Base-by-base conservation (phyloP, 345 rosid genomes). In the Carallia pectinifolia region DNA sequence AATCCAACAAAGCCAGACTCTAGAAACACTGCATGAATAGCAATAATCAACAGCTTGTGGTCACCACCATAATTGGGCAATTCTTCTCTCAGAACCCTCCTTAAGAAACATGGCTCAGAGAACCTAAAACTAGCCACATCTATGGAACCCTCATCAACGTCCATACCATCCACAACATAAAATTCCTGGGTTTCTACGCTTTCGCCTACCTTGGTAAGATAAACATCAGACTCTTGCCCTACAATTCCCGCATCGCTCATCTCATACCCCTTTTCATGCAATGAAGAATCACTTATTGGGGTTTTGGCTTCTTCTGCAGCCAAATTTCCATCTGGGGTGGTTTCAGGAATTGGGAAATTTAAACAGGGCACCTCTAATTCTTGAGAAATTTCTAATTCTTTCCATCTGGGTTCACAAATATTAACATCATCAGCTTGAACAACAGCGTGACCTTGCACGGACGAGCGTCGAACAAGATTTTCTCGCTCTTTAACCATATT, bases 1-100 rank as follows among this genome's bases (percentile, higher is more conserved):
- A 80, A 67, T 13, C 85, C 81, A 17, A 85, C 80, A 62, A 89
- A 91, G 15, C 94, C 92, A n/a, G 90, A 86, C 52, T 93, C 91
- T 47, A 87, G 66, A 58, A 93, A 77, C 36, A 91, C 88, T 0
- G 96, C 91, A 36, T 89, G 97, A 69, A 89, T 81, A 3, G 95
- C 88, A 47, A 82, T 17, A 52, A 80, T 83, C 53, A 89, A 59
- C 15, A 74, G 81, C 77, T 81, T 81, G 39, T 74, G 81, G 36
- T 77, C 76, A 48, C 76, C 62, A 23, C 78, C 69, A n/a, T 63
- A 74, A 58, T 76, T 79, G 53, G 77, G 84, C 65, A 83, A 69
- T 70, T 86, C 90, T 72, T 82, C 83, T 61, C 79, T 74, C 64
- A 89, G 63, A 18, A 88, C 73, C 64, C 82, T 82, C 85, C 79